Conservation (phyloP, 140 eudicot species). For the Ambrosia hybrid region DNA sequence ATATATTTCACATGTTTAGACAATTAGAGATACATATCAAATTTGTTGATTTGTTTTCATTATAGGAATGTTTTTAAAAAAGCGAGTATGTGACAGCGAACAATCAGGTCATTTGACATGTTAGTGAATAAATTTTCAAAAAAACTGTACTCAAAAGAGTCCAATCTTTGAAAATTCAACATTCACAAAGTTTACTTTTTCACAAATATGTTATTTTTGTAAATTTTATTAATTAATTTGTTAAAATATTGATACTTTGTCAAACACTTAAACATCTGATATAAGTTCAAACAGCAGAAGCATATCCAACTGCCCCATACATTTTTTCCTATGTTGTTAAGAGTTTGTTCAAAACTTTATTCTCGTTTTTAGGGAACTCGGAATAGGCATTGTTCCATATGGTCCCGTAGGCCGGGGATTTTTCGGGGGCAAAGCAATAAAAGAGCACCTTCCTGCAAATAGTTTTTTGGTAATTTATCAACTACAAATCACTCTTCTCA, state of each 20-base stretch:
- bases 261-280: too few species aligned
- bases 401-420: conserved; percentile 72
- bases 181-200: too few species aligned
- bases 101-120: too few species aligned
- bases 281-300: too few species aligned
- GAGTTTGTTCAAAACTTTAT: background rate
- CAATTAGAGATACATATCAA: background rate
- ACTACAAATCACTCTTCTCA: conserved; percentile 8
- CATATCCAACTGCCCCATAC: too few species aligned
- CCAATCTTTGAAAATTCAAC: too few species aligned
- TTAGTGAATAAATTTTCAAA: too few species aligned
- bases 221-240: too few species aligned
- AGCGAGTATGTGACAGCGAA: too few species aligned
- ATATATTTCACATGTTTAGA: conserved; percentile 2
- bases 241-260: too few species aligned
- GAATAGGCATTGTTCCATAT: conserved; percentile 72
- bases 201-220: too few species aligned
- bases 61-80: background rate
- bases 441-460: conserved; percentile 50
- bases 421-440: conserved; percentile 62
- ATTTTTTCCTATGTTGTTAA: background rate
- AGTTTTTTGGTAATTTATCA: conserved; percentile 49
- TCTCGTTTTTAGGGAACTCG: conserved; percentile 51
- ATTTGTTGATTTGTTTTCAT: background rate
- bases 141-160: too few species aligned